Percentiles rank a stretch among this genome's conserved stretches.
phyloP scores from a whole-genome alignment of 495 filamentous ascomycete species.

The Penicillium parvum region DNA sequence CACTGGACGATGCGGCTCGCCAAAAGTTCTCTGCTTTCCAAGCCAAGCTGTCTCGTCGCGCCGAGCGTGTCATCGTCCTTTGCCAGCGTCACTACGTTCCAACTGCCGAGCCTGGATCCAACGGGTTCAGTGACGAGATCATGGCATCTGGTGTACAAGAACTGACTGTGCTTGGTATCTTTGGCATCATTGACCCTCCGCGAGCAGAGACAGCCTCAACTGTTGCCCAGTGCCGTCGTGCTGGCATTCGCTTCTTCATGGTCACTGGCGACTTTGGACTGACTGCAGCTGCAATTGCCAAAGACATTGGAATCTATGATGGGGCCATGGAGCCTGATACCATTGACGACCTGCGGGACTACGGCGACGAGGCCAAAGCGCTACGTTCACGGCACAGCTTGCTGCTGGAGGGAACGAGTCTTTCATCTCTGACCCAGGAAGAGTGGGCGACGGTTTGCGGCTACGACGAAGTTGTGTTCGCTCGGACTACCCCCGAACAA shows the following conservation, averaged over 20 bases:
- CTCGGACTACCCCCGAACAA: constrained; percentile 71
- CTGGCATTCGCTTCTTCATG: constrained; percentile 60
- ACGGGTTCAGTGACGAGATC: constrained; percentile 45
- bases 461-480: constrained; percentile 66
- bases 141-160: constrained; percentile 31
- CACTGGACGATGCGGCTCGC: constrained; percentile 31
- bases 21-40: constrained; percentile 35
- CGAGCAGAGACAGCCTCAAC: constrained; percentile 54
- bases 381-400: constrained; percentile 26
- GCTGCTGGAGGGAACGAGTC: constrained; percentile 48
- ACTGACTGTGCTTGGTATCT: constrained; percentile 46
- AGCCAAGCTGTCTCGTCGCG: constrained; percentile 39
- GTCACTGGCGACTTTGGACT: constrained; percentile 69
- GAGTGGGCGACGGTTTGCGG: constrained; percentile 55
- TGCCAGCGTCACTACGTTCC: constrained; percentile 32
- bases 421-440: constrained; percentile 51
- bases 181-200: constrained; percentile 60
- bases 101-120: constrained; percentile 21
- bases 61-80: constrained; percentile 50
- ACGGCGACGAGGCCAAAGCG: constrained; percentile 3
- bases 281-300: constrained; percentile 65
- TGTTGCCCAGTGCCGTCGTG: constrained; percentile 47
- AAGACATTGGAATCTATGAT: constrained; percentile 62
- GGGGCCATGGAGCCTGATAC: constrained; percentile 33
- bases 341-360: constrained; percentile 22